Conservation (phyloP, 2,329 filamentous ascomycete species). For the Penicillium sp. region DNA sequence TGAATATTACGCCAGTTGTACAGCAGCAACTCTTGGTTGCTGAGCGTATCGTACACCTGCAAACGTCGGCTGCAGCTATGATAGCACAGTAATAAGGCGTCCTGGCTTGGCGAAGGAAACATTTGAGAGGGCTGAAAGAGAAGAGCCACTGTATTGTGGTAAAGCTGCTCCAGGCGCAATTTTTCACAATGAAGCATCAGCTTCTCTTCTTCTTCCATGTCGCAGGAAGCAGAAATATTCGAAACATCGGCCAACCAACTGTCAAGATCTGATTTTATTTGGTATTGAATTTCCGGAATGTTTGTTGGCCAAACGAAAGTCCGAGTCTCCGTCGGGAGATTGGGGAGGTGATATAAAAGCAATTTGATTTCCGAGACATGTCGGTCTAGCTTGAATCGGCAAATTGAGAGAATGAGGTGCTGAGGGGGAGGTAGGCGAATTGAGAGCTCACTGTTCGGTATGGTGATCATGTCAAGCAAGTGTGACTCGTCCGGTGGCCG, state of each 20-base stretch:
- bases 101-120: slow-evolving; percentile 30
- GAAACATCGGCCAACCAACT: slow-evolving; percentile 18
- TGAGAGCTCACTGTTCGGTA: background rate
- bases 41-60: slow-evolving; percentile 35
- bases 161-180: slow-evolving; percentile 34
- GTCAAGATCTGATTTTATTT: slow-evolving; percentile 24
- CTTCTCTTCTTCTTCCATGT: slow-evolving; percentile 8
- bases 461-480: background rate
- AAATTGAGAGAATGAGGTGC: slow-evolving; percentile 24
- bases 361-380: slow-evolving; percentile 31
- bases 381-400: slow-evolving; percentile 29
- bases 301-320: slow-evolving; percentile 24
- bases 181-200: slow-evolving; percentile 10
- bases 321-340: slow-evolving; percentile 4
- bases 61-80: slow-evolving; percentile 27
- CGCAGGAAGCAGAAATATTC: background rate
- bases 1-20: slow-evolving; percentile 42
- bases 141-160: slow-evolving; percentile 36
- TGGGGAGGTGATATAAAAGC: slow-evolving; percentile 29
- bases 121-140: slow-evolving; percentile 42
- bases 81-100: slow-evolving; percentile 34
- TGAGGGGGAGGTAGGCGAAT: slow-evolving; percentile 10
- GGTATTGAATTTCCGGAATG: slow-evolving; percentile 15
- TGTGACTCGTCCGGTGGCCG: slow-evolving; percentile 16
- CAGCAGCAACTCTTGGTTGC: slow-evolving; percentile 32